Evolutionary conservation across 2,329 filamentous ascomycete species (phyloP), one percentile per base, ranked within the genome.

Genomic region (Fusarium decemcellulare): DNA sequence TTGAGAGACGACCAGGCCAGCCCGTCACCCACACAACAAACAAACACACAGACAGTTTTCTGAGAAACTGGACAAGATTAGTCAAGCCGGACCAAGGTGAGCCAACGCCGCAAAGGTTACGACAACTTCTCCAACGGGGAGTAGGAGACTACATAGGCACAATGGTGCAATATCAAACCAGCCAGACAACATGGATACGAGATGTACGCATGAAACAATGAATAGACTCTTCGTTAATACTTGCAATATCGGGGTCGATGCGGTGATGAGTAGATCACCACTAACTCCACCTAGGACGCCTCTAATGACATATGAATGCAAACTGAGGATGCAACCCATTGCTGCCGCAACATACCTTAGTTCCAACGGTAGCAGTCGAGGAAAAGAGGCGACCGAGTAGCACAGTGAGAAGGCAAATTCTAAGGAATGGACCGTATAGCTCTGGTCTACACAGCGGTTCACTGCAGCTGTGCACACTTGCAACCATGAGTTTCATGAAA

Each of bases 151-250:
- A 47, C 39, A 37, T 47, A 48, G 60, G 65, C 61, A 63, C 52
- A 58, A 66, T 62, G 61, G 60, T 65, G 9, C 48, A 67, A 74
- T 67, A 71, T 57, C 69, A 74, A 71, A 44, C 23, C 23, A 23
- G 57, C 66, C 55, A 57, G 59, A 67, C 71, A 62, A 54, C 51
- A 71, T 63, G 70, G 64, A 63, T 53, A 71, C 44, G 59, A 70
- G 43, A 58, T 30, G 60, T 46, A 65, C 43, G 40, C 42, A 68
- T 40, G 52, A 70, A 48, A 68, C 23, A 46, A 64, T 47, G 52
- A 64, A 73, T 71, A 72, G 70, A 71, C 56, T 52, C 50, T 59
- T 55, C 40, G 43, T 50, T 62, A 23, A 59, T 63, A 54, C 46
- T 23, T 55, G 16, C 32, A 44, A 34, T 7, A 14, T 39, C 1